phyloP scores from a whole-genome alignment of 176 grass and related monocot genomes.

The Juncus inflexus region DNA sequence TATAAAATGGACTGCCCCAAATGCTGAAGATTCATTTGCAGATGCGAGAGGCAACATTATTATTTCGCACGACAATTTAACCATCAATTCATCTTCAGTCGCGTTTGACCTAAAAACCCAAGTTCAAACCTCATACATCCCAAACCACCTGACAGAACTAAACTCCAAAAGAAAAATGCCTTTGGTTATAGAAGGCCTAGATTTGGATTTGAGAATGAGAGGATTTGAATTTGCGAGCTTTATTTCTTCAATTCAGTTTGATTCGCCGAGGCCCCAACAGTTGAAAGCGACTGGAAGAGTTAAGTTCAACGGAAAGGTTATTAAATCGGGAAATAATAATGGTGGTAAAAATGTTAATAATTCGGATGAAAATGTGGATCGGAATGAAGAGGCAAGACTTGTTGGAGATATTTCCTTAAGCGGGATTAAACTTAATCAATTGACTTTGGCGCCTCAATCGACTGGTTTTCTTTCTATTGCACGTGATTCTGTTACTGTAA shows the following conservation, averaged over 20 bases:
- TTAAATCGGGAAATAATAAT: conserved; percentile 47
- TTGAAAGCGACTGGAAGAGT: conserved; percentile 94
- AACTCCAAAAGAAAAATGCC: conserved; percentile 55
- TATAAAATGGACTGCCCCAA: conserved; percentile 98
- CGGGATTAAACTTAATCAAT: conserved; percentile 89
- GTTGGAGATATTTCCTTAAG: conserved; percentile 80
- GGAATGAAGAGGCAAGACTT: conserved; percentile 48
- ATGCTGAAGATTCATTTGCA: conserved; percentile 93
- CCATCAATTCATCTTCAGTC: conserved; percentile 82
- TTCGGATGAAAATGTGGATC: conserved; percentile 29
- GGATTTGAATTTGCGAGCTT: conserved; percentile 95
- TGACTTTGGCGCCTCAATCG: conserved; percentile 90
- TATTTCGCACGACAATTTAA: conserved; percentile 83
- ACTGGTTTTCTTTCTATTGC: conserved; percentile 80
- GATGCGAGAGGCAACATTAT: conserved; percentile 92
- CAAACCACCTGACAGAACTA: conserved; percentile 50
- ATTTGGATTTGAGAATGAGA: conserved; percentile 89
- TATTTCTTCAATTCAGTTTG: conserved; percentile 76
- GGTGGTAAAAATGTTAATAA: conserved; percentile 32
- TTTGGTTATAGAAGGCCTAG: conserved; percentile 72
- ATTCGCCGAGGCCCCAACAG: conserved; percentile 76
- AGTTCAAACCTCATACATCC: conserved; percentile 89
- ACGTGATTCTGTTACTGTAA: conserved; percentile 71
- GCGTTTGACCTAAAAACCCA: conserved; percentile 79
- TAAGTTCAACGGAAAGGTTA: conserved; percentile 93